These are phyloP conservation scores for Tilletia horrida DNA, from an alignment of 1,284 basidiomycete genomes.

Conservation along the genomic window DNA sequence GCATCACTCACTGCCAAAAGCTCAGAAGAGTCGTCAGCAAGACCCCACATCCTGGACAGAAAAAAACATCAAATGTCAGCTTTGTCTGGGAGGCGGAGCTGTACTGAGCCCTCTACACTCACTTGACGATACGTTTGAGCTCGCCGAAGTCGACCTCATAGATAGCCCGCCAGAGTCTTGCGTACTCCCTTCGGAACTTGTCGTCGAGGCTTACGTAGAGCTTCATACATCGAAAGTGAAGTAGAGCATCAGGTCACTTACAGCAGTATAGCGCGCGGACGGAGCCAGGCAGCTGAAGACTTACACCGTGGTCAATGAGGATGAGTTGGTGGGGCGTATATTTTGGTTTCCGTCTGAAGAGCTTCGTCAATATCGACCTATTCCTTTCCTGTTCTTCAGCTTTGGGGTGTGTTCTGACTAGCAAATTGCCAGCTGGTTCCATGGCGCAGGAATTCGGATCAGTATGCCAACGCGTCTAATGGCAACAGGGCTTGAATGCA, in stretches of 20 bases:
- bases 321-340: constrained; percentile 37
- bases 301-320: constrained; percentile 44
- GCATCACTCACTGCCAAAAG: constrained; percentile 30
- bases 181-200: constrained; percentile 42
- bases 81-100: background rate
- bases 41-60: constrained; percentile 33
- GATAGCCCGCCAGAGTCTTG: constrained; percentile 47
- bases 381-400: constrained; percentile 17
- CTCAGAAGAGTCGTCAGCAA: constrained; percentile 42
- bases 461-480: background rate
- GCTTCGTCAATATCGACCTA: constrained; percentile 20
- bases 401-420: constrained; percentile 43
- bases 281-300: background rate
- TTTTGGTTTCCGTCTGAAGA: constrained; percentile 15
- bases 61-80: background rate
- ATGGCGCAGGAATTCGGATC: background rate
- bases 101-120: background rate
- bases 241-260: background rate
- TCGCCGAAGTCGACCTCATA: constrained; percentile 40
- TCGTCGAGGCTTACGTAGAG: constrained; percentile 43
- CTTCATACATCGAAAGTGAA: background rate
- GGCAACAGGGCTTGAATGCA: background rate
- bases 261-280: background rate
- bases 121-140: constrained; percentile 36
- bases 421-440: constrained; percentile 29